phyloP scores from a whole-genome alignment of 2,329 filamentous ascomycete species.

The Claviceps arundinis region DNA sequence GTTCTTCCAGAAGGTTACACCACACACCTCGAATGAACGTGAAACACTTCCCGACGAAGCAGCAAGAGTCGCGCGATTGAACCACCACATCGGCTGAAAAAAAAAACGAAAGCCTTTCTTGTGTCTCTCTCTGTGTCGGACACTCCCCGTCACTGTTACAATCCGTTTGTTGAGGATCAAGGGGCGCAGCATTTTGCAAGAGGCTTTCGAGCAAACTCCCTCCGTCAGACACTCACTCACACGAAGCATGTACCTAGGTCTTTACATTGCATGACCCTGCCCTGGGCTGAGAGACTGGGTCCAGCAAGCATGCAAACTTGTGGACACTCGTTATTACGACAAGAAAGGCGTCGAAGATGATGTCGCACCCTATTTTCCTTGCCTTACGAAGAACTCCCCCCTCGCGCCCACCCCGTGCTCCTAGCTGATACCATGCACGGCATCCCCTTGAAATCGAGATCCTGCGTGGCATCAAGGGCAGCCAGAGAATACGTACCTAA shows the following conservation, averaged over 20 bases:
- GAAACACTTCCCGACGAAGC: neutral
- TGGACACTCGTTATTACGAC: neutral
- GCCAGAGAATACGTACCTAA: too few species aligned
- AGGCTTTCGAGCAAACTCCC: too few species aligned
- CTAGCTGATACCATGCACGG: too few species aligned
- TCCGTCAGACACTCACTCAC: too few species aligned
- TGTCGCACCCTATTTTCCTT: conserved; percentile 1
- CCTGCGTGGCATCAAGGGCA: too few species aligned
- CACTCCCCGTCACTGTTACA: neutral
- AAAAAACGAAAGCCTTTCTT: neutral
- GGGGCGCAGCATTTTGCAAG: too few species aligned
- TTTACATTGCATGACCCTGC: neutral
- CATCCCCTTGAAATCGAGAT: too few species aligned
- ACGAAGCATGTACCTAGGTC: too few species aligned
- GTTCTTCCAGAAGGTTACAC: neutral
- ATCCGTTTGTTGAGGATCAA: too few species aligned
- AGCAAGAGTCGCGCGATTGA: neutral
- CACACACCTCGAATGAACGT: neutral
- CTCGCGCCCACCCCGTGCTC: too few species aligned
- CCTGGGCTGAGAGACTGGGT: neutral
- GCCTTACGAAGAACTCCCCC: too few species aligned
- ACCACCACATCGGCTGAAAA: neutral
- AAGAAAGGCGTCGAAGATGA: neutral
- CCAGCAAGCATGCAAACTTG: neutral
- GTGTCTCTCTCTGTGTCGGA: neutral